phyloP scores from a whole-genome alignment of 306 rosid species.

The Ceratonia siliqua region DNA sequence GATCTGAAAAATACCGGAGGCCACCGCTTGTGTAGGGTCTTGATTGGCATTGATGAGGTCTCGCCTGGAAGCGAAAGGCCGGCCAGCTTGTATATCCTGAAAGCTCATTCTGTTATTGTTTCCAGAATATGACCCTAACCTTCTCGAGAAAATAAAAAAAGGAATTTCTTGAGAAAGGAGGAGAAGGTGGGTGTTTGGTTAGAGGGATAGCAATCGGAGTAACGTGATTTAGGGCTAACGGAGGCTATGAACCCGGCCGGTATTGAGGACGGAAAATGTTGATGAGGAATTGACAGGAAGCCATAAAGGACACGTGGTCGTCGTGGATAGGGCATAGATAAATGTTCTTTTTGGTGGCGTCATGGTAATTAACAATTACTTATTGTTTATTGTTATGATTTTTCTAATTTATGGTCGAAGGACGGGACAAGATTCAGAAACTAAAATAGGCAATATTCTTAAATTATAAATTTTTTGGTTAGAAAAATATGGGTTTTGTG shows the following conservation, averaged over 20 bases:
- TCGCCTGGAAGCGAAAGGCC: conserved; percentile 64
- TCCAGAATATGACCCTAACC: conserved; percentile 31
- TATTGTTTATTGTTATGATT: neutral
- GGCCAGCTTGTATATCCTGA: conserved; percentile 83
- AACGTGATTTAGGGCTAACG: conserved; percentile 33
- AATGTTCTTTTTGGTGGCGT: neutral
- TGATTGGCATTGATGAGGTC: conserved; percentile 61
- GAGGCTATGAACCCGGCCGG: conserved; percentile 38
- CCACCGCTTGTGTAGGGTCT: conserved; percentile 92
- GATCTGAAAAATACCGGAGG: conserved; percentile 96
- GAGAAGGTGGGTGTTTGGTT: conserved; percentile 21
- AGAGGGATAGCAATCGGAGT: conserved; percentile 28
- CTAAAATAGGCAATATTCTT: too few species aligned
- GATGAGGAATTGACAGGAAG: conserved; percentile 28
- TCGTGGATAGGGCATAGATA: neutral
- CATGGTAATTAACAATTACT: neutral
- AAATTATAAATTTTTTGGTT: too few species aligned
- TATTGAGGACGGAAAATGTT: neutral
- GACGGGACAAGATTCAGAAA: too few species aligned
- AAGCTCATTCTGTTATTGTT: conserved; percentile 66
- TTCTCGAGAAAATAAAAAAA: conserved; percentile 43
- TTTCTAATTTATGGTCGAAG: neutral
- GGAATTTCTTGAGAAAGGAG: conserved; percentile 28
- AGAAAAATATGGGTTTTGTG: too few species aligned
- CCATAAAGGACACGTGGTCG: conserved; percentile 25